Evolutionary conservation across 2,329 filamentous ascomycete species (phyloP).

Genomic region (Colletotrichum paranaense): DNA sequence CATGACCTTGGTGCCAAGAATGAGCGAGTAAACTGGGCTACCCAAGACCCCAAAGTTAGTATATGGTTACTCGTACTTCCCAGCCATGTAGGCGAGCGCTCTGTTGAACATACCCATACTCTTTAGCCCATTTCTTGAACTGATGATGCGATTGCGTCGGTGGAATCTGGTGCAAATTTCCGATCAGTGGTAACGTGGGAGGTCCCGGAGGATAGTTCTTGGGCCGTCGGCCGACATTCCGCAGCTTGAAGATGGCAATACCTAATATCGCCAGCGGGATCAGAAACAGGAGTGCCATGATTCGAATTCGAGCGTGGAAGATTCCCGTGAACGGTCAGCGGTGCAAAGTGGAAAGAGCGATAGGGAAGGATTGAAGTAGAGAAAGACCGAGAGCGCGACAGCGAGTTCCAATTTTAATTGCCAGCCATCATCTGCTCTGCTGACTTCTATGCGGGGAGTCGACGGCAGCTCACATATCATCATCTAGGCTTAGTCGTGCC

Average conservation of each 20-base stretch:
- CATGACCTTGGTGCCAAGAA: constrained; percentile 59
- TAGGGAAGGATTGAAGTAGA: too few relatives aligned
- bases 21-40: constrained; percentile 62
- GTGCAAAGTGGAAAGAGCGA: not conserved
- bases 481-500: not conserved
- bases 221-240: constrained; percentile 12
- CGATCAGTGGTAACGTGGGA: constrained; percentile 61
- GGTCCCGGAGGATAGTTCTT: constrained; percentile 58
- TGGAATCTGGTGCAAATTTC: constrained; percentile 63
- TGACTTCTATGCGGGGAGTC: not conserved
- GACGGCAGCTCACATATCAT: not conserved
- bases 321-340: not conserved
- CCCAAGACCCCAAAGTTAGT: constrained; percentile 30
- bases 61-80: not conserved
- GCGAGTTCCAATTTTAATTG: not conserved
- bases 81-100: too few relatives aligned
- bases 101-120: constrained; percentile 50
- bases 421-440: not conserved
- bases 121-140: constrained; percentile 62
- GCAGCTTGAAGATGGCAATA: not conserved
- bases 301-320: not conserved
- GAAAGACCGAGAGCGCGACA: not conserved
- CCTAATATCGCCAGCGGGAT: not conserved
- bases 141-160: constrained; percentile 53
- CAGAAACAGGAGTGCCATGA: not conserved